Base-by-base conservation (phyloP, 306 rosid species). In the Lupinus albus region DNA sequence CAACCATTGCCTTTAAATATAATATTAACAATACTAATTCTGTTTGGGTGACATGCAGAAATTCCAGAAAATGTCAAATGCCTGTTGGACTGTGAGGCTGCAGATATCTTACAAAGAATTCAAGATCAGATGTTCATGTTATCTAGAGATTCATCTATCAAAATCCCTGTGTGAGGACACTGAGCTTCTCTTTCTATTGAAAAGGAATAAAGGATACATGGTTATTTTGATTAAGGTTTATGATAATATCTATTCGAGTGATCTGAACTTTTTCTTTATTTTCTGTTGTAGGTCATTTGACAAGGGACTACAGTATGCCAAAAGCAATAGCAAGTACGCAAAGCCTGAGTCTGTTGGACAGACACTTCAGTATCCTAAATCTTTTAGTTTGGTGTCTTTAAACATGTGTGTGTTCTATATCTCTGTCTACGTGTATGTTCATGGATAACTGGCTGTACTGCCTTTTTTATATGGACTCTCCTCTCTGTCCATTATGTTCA, bases 71-170 rank as follows among this genome's bases (percentile, higher is more conserved):
- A 78, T 82, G 71, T 68, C 75, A 83, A 84, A 75, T 87, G 95
- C 78, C 59, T 92, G 69, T 83, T 84, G 94, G 92, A 87, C 77
- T 89, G 96, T 72, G 97, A 93, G 79, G 98, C 94, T 58, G 82
- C 76, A 0, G 82, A 82, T 65, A 41, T 82, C 36, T 82, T 88
- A 64, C 88, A 74, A 80, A 89, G 88, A 79, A 79, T 93, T 75
- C 91, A 84, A 71, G 87, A 86, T 5, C 87, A 79, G 51, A 88
- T 93, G 94, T 77, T 74, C 76, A 18, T 67, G 49, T 79, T 89
- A 77, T 87, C 98, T 8, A 85, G 72, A 64, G 98, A 92, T 84
- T 83, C 98, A 64, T 11, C 80, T 6, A 66, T 92, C 67, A 89
- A 84, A 88, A 77, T 85, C 28, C 91, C 96, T 7, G 62, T 41